Conservation (phyloP, 1,284 basidiomycete species). For the Waitea zeae region DNA sequence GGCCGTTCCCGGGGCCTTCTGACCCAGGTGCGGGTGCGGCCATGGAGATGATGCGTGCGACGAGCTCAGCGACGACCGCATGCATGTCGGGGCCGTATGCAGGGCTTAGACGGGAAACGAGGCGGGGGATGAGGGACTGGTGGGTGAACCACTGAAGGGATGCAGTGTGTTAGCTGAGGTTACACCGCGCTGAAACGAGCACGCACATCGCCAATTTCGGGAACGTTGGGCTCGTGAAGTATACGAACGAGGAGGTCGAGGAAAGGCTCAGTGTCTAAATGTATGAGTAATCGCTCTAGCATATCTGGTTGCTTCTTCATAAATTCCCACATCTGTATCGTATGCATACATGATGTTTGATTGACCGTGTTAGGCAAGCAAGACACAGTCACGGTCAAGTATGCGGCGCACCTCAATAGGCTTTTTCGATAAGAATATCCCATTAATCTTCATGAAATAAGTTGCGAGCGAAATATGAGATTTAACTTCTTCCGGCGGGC, state of each 20-base stretch:
- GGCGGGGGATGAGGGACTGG: slow-evolving; percentile 67
- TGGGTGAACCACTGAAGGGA: slow-evolving; percentile 77
- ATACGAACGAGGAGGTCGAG: slow-evolving; percentile 88
- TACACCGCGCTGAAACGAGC: slow-evolving; percentile 11
- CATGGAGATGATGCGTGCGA: slow-evolving; percentile 92
- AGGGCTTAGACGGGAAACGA: slow-evolving; percentile 78
- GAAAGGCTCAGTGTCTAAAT: slow-evolving; percentile 83
- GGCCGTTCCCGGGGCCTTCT: slow-evolving; percentile 47
- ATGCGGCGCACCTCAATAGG: slow-evolving; percentile 60
- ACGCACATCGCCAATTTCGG: slow-evolving; percentile 59
- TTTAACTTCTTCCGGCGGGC: slow-evolving; percentile 64
- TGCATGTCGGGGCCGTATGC: slow-evolving; percentile 66
- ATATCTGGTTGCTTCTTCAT: slow-evolving; percentile 74
- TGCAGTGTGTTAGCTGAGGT: slow-evolving; percentile 17
- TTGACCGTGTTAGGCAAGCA: slow-evolving; percentile 12
- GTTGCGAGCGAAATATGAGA: slow-evolving; percentile 61
- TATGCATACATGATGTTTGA: slow-evolving; percentile 12
- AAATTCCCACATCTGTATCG: slow-evolving; percentile 81
- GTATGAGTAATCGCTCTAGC: slow-evolving; percentile 69
- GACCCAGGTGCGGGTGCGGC: slow-evolving; percentile 77
- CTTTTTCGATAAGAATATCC: slow-evolving; percentile 75
- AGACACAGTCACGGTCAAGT: no score
- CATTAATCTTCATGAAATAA: slow-evolving; percentile 81
- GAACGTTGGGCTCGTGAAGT: slow-evolving; percentile 50
- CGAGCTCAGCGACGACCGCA: slow-evolving; percentile 77